A percentile compares a stretch with the other conserved stretches of the same genome.
phyloP scores from a whole-genome alignment of 305 asterid genomes.

The Vinca major region DNA sequence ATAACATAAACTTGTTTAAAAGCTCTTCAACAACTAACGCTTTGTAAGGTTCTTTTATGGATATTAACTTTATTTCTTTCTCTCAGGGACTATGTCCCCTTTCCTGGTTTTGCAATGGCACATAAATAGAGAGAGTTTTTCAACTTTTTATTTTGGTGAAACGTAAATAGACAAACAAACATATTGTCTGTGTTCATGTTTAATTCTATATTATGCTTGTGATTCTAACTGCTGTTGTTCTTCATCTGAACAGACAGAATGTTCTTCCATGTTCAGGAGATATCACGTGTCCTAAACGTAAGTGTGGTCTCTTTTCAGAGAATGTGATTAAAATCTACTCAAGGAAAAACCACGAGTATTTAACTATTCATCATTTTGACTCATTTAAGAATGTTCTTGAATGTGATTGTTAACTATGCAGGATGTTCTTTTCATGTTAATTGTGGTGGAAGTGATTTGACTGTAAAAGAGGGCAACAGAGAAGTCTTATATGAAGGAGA shows the following conservation, averaged over 20 bases:
- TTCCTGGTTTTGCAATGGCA: not conserved
- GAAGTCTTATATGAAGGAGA: constrained; percentile 68
- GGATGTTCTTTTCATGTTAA: constrained; percentile 82
- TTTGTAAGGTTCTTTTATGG: constrained; percentile 40
- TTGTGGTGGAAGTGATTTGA: constrained; percentile 69
- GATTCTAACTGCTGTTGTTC: constrained; percentile 21
- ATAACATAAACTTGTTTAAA: constrained; percentile 60
- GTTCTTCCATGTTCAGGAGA: constrained; percentile 32
- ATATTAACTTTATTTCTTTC: not conserved
- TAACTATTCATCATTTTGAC: not conserved
- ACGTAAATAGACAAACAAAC: not conserved
- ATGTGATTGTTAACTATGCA: constrained; percentile 25
- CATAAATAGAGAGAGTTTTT: not conserved
- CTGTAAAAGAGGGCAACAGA: constrained; percentile 31
- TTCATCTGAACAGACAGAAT: constrained; percentile 26
- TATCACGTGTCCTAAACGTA: constrained; percentile 34
- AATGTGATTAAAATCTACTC: too few relatives aligned
- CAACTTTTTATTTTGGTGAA: not conserved
- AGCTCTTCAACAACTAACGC: constrained; percentile 46
- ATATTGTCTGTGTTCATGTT: constrained; percentile 3
- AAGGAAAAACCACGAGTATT: too few relatives aligned
- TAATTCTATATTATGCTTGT: not conserved
- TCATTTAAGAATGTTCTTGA: not conserved
- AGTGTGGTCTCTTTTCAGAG: constrained; percentile 14
- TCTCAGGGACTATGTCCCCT: constrained; percentile 2